Conservation (phyloP, 2,329 filamentous ascomycete species). For the Fusarium irregulare region DNA sequence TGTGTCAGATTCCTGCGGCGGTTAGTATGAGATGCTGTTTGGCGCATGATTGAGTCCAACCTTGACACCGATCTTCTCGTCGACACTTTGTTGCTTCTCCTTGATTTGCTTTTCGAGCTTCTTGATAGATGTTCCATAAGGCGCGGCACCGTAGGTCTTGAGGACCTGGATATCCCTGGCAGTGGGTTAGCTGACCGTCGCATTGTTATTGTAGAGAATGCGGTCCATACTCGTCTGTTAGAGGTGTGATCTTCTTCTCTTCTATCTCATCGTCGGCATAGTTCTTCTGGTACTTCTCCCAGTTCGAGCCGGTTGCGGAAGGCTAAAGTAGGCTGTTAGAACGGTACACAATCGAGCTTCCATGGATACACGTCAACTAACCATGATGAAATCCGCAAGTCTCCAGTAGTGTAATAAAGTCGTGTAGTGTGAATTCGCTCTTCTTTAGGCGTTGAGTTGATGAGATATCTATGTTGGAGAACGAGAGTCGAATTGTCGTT, state of each 20-base stretch:
- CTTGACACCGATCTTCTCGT: conserved; percentile 96
- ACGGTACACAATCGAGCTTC: conserved; percentile 16
- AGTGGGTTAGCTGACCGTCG: conserved; percentile 40
- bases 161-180: conserved; percentile 96
- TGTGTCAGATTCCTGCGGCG: conserved; percentile 90
- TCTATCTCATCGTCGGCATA: conserved; percentile 96
- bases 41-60: conserved; percentile 52
- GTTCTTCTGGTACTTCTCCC: conserved; percentile 99
- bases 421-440: not conserved
- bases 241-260: conserved; percentile 99
- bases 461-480: conserved; percentile 15
- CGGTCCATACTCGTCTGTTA: conserved; percentile 89
- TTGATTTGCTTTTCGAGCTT: conserved; percentile 99
- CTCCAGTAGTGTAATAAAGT: conserved; percentile 15
- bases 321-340: conserved; percentile 68
- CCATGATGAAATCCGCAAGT: conserved; percentile 56
- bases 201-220: not conserved
- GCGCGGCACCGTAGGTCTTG: conserved; percentile 97
- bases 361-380: conserved; percentile 44
- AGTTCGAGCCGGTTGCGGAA: conserved; percentile 91
- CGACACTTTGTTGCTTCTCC: conserved; percentile 96
- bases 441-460: not conserved
- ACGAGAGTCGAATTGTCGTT: conserved; percentile 25
- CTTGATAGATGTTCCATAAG: conserved; percentile 92
- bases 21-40: conserved; percentile 34